Conservation (phyloP, 768 basidiomycete genomes). For the Mrakia blollopis region DNA sequence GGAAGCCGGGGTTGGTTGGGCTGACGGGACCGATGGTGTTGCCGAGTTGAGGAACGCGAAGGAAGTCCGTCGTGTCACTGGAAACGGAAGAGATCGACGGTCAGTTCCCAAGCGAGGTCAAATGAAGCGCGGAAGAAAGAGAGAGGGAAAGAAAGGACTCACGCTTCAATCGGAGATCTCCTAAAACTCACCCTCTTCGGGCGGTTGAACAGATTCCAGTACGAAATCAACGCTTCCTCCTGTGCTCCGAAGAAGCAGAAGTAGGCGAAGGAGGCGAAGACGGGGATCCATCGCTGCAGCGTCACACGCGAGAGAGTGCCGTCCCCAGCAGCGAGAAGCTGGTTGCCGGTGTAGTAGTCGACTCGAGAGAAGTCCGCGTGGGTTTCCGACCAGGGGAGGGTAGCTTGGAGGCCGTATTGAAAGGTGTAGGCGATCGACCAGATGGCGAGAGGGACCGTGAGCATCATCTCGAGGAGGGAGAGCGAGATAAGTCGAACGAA, state of each 20-base stretch:
- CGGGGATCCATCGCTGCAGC: constrained; percentile 16
- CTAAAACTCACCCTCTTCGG: background rate
- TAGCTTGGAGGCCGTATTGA: background rate
- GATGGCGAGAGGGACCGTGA: constrained; percentile 14
- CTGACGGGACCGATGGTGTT: constrained; percentile 7
- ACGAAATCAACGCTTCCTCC: constrained; percentile 8
- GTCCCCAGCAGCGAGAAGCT: background rate
- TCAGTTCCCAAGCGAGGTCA: background rate
- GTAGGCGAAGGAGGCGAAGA: constrained; percentile 24
- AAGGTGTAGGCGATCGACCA: background rate
- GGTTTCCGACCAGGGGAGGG: constrained; percentile 9
- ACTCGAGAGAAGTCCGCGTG: constrained; percentile 20
- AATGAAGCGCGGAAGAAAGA: no score
- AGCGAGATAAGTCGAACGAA: constrained; percentile 29
- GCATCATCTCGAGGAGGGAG: constrained; percentile 25
- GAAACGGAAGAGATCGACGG: background rate
- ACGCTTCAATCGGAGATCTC: background rate
- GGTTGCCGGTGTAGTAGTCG: background rate
- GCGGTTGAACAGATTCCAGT: background rate
- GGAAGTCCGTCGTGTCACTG: no score
- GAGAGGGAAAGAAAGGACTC: no score
- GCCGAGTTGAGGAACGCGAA: constrained; percentile 11
- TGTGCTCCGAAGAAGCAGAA: constrained; percentile 33
- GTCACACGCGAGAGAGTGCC: background rate
- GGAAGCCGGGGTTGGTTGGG: background rate